Evolutionary conservation across 208 protist genomes (phyloP), one percentile per base, ranked within the genome.

Genomic region (Phytomonas sp.): DNA sequence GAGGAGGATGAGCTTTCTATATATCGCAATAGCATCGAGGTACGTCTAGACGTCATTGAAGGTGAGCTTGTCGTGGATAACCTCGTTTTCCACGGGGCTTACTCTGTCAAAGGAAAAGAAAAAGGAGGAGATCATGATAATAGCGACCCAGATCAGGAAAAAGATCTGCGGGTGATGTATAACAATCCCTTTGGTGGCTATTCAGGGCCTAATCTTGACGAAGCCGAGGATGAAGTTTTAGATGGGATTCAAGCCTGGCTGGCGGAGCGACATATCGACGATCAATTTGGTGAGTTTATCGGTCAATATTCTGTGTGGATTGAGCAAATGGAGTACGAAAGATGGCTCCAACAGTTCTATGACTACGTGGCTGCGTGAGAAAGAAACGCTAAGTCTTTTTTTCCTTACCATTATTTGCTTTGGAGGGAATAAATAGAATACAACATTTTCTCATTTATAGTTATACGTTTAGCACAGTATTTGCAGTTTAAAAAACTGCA

Each of bases 321-420:
- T 0, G 90, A 95, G 77, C 90, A 95, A 77, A 72, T 75, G 62
- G 87, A 95, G 80, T 95, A 95, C 71, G 90, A 95, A 77, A 60
- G 42, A 52, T 95, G 90, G 88, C 81, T 95, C 67, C 79, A 84
- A 75, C 87, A 92, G 70, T 78, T 95, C 16, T 75, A 81, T 14
- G 86, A 92, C 70, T 95, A 91, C 74, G 87, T 94, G 29, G 83
- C 82, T 0, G 89, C 89, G 29, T 94, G 78, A 76, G 19, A 7
- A 4, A 60, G 4, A 16, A 29, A 29, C 45, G 12, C 29, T 63
- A 49, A 49, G 2, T 37, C 29, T 71, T n/a, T 8, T 5, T 7
- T 37, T 37, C 34, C 3, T 37, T 37, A 37, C 8, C 8, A 37
- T 11, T 37, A 37, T 8, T 37, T 37, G 34, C 34, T 11, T 8